Conservation (phyloP, 495 filamentous ascomycete species). For the Daldinia vernicosa region DNA sequence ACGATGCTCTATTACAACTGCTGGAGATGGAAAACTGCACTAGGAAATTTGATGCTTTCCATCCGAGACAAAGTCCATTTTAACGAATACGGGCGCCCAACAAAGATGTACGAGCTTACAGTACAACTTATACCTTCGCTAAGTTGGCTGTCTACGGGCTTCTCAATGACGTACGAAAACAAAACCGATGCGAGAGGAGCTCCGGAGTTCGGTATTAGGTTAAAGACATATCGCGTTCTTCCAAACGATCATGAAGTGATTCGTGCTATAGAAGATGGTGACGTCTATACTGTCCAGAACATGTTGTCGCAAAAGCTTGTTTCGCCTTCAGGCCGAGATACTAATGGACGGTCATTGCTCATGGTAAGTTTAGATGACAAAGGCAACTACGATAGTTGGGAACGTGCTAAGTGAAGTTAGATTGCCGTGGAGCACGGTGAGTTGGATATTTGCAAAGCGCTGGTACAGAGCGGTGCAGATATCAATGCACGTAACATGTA, state of each 20-base stretch:
- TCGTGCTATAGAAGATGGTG: neutral
- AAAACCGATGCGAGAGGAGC: slow-evolving; percentile 21
- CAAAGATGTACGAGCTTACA: slow-evolving; percentile 8
- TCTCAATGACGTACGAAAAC: slow-evolving; percentile 13
- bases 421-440: neutral
- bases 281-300: neutral
- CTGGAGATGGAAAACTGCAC: neutral
- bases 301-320: slow-evolving; percentile 20
- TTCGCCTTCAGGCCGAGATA: slow-evolving; percentile 2
- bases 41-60: neutral
- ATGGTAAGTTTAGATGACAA: slow-evolving; percentile 9
- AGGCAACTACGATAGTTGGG: neutral
- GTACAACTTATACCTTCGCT: slow-evolving; percentile 14
- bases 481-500: slow-evolving; percentile 4
- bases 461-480: slow-evolving; percentile 28
- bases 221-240: slow-evolving; percentile 16
- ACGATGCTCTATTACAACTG: neutral
- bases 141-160: slow-evolving; percentile 26
- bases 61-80: slow-evolving; percentile 12
- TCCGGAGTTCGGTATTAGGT: neutral
- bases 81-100: neutral
- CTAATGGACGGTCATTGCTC: neutral
- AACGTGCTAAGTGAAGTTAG: slow-evolving; percentile 9
- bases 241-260: neutral
- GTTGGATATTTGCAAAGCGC: slow-evolving; percentile 16